Percentiles rank a stretch among this genome's conserved stretches.
Conservation (phyloP, 805 yeast species). For the Trichomonascus vanleenenianus region DNA sequence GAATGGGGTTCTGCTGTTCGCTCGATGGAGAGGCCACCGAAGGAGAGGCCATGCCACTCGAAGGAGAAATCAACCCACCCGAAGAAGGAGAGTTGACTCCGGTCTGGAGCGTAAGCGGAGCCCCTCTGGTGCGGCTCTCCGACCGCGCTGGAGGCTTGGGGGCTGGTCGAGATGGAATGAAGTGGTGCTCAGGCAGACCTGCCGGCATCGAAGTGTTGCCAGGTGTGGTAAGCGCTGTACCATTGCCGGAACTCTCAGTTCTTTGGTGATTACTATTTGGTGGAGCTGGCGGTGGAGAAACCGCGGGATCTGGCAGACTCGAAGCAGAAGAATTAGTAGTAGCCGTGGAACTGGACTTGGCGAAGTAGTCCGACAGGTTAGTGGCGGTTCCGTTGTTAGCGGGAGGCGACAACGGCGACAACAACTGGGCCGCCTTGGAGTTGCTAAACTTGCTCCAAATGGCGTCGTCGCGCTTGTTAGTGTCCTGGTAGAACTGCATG, state of each 20-base stretch:
- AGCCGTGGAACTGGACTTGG: constrained; percentile 4
- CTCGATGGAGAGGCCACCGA: too few species aligned
- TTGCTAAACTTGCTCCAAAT: constrained; percentile 25
- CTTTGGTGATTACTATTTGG: background rate
- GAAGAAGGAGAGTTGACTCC: too few species aligned
- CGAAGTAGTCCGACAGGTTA: constrained; percentile 2
- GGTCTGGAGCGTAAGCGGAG: background rate
- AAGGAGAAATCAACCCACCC: too few species aligned
- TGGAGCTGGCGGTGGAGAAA: background rate
- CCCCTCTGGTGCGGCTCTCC: constrained; percentile 4
- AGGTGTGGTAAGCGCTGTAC: constrained; percentile 4
- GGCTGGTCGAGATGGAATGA: constrained; percentile 26
- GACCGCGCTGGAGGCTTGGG: constrained; percentile 24
- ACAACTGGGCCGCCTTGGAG: constrained; percentile 12
- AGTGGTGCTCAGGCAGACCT: constrained; percentile 7
- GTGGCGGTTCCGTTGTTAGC: background rate
- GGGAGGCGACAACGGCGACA: constrained; percentile 9
- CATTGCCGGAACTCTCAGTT: background rate
- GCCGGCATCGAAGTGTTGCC: constrained; percentile 2
- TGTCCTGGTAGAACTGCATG: constrained; percentile 60
- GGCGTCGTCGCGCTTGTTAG: constrained; percentile 17
- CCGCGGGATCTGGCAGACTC: background rate
- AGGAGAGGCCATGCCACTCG: too few species aligned
- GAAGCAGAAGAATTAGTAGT: constrained; percentile 1
- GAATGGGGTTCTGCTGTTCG: background rate